Base-by-base conservation (phyloP, 768 basidiomycete genomes). In the Russula olivacea region DNA sequence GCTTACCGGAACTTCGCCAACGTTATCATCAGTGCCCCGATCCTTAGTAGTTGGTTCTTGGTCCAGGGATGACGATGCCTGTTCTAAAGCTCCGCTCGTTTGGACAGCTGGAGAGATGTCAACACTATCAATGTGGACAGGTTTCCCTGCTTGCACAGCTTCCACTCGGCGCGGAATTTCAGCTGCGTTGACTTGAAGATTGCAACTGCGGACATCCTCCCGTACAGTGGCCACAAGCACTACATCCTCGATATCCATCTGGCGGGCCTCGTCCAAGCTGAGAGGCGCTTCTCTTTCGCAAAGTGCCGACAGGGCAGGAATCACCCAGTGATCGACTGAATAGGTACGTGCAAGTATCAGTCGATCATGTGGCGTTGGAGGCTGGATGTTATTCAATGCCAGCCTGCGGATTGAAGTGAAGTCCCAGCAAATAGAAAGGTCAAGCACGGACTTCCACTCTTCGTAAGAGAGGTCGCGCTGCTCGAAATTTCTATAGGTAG, bases 381-480 rank as follows among this genome's bases (percentile, higher is more conserved):
- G 61, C 0, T 38, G 15, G 8, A 63, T 57, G 2, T 43, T n/a
- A 6, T 15, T 30, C 34, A 66, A n/a, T 2, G 61, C 52, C 10
- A 55, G 40, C 52, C 25, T 52, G 66, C 63, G 75, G 66, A 66
- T 69, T 53, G 57, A 65, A 34, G 59, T 72, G 62, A 63, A 73
- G 55, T 58, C 74, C 75, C 30, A 78, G 52, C n/a, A 72, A 61
- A 69, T 63, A 4, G 71, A 66, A 30, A 70, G 48, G 32, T 69
- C 50, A 30, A 74, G 65, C 21, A 73, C 68, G 4, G 72, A 70
- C 12, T 64, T 64, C 69, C 72, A 72, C 40, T 68, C 49, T 38
- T 69, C 68, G 23, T 65, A 69, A 1, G 65, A 66, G 30, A 63
- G 61, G 7, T 38, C n/a, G 8, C 9, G n/a, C 7, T n/a, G 12